phyloP scores from a whole-genome alignment of 2,329 filamentous ascomycete species.

The Tolypocladium pustulatum region DNA sequence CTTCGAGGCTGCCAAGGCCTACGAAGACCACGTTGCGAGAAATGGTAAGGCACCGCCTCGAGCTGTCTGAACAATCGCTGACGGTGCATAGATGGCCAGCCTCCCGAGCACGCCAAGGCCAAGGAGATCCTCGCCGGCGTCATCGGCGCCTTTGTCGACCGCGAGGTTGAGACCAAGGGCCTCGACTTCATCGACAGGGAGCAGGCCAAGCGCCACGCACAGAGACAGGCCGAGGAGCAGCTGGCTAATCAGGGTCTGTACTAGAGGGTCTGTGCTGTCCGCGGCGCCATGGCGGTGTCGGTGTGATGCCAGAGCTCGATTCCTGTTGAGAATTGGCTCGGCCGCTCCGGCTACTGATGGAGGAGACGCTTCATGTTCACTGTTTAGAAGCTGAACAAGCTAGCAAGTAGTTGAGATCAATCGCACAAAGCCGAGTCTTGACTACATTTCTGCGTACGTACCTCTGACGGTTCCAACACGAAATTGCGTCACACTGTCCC shows the following conservation, averaged over 20 bases:
- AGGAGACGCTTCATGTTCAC: no score
- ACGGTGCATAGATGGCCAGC: slow-evolving; percentile 9
- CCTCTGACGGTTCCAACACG: neutral
- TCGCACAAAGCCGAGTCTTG: neutral
- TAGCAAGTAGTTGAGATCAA: neutral
- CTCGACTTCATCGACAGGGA: slow-evolving; percentile 16
- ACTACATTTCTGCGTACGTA: neutral
- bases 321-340: neutral
- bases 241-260: slow-evolving; percentile 8
- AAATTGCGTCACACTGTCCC: neutral
- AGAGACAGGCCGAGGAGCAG: slow-evolving; percentile 13
- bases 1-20: slow-evolving; percentile 19
- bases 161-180: slow-evolving; percentile 19
- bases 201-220: slow-evolving; percentile 18
- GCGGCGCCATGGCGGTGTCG: neutral
- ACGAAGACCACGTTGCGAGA: slow-evolving; percentile 15
- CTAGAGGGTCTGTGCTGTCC: neutral
- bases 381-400: neutral
- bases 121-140: slow-evolving; percentile 18
- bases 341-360: neutral
- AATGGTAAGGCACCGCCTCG: slow-evolving; percentile 9
- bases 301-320: neutral
- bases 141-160: slow-evolving; percentile 19
- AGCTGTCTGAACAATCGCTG: neutral
- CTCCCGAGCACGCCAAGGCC: slow-evolving; percentile 15